Base-by-base conservation (phyloP, 2,329 filamentous ascomycete genomes). In the Taxawa tesnikishii region DNA sequence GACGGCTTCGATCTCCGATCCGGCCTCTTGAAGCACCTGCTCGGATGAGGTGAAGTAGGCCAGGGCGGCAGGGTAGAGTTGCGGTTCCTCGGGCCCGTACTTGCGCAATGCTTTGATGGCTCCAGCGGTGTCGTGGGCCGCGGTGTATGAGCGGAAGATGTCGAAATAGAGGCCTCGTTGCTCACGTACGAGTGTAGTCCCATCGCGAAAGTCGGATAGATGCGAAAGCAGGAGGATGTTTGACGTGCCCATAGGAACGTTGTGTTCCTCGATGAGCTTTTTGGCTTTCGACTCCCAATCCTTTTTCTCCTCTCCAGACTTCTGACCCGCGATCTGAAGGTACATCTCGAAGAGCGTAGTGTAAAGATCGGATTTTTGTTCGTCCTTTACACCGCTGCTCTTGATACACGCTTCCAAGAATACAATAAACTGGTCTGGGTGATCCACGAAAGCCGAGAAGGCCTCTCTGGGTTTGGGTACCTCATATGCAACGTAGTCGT, bases 311-410 rank as follows among this genome's bases (percentile, higher is more conserved):
- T 55, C 51, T 55, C 77, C 77, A 47, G 77, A 82, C 48, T 79
- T 79, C 36, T 78, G 73, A 37, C 76, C 80, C 14, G 88, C 82
- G 46, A 85, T 90, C 54, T 93, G 82, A 6, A 98, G 65, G 50
- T 96, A 98, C 81, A 98, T 96, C 55, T 98, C 92, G 50, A 98
- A 96, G 10, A 98, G 57, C 0, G 92, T 94, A 0, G 88, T 96
- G 49, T 90, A 90, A 11, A 98, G 67, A 53, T 98, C 92, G 2
- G 79, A 72, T 41, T 76, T 81, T 50, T 94, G 82, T 6, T 75
- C 69, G 21, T 81, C 67, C 13, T 74, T 75, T n/a, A 93, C 57
- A 14, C 71, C 68, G 13, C 75, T 65, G 36, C 85, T 78, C 30
- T 76, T 63, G 4, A 93, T 70, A 38, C 88, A 87, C 4, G 85